Evolutionary conservation across 176 grass and related monocot species (phyloP), one percentile per base, ranked within the genome.

Genomic region (Musa acuminata): DNA sequence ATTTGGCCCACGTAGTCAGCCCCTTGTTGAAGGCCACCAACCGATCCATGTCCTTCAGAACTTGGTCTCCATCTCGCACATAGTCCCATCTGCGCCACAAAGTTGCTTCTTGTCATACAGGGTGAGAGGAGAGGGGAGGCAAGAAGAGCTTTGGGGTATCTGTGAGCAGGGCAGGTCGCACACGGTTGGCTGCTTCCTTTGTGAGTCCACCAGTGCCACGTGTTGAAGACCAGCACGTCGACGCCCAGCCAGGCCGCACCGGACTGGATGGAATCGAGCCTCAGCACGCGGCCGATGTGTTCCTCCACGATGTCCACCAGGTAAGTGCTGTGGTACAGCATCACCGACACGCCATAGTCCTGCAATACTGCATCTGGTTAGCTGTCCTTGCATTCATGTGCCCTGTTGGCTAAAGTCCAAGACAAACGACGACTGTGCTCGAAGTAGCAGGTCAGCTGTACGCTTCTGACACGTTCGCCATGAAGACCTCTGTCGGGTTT

Each of bases 151-250:
- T 2, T 27, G 8, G 43, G 17, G 16, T 8, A 51, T 49, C 16
- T 51, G 8, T 62, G 1, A 12, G 17, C 29, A 62, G 24, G 51
- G 14, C 14, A 64, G 52, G 29, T 49, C 21, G 19, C 86, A 43
- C 83, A 99, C 95, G 95, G 90, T n/a, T 99, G 95, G 52, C 80
- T 78, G 2, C 22, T 84, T 62, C 95, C 90, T 53, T 79, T 99
- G 95, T 99, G 95, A 16, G 95, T 91, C 95, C 95, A 99, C 95
- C 95, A 99, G 64, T 99, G 95, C 90, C 95, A 94, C 0, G 90
- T 87, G 84, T 99, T 99, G 88, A 99, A 93, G 73, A 94, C 52
- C 75, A 99, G 72, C 60, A 94, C 23, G 83, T 99, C 76, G 16
- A 82, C 69, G 27, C 78, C 88, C 52, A 88, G 77, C 95, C 95